These are phyloP conservation scores for Trichoderma endophyticum DNA, from an alignment of 2,329 filamentous ascomycete species.

Conservation along the genomic window DNA sequence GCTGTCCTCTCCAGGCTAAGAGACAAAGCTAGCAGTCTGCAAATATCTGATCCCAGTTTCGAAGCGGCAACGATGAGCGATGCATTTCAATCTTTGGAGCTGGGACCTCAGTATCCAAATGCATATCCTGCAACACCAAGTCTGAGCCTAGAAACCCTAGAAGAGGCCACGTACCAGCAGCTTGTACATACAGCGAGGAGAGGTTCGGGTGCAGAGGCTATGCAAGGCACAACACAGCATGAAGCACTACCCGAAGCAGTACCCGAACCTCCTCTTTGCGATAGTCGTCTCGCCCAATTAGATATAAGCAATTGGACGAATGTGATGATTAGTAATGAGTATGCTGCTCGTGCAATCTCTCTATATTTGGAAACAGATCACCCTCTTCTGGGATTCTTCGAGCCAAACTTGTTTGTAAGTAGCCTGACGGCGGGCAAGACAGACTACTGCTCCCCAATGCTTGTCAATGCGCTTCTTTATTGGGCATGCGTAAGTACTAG, in stretches of 20 bases:
- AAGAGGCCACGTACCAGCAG: not conserved
- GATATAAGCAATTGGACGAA: not conserved
- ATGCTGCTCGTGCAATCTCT: not conserved
- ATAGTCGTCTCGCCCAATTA: not conserved
- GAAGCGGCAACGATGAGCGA: not conserved
- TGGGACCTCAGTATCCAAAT: not conserved
- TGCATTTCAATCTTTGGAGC: not conserved
- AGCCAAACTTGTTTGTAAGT: too few species aligned
- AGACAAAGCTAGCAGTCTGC: not conserved
- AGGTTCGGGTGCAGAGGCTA: not conserved
- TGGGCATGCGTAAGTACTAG: not conserved
- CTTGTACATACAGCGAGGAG: not conserved
- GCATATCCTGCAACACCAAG: not conserved
- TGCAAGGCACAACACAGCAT: not conserved
- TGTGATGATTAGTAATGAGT: not conserved
- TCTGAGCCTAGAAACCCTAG: not conserved
- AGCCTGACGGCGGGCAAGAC: too few species aligned
- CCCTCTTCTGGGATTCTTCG: too few species aligned
- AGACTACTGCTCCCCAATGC: not conserved
- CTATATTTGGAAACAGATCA: not conserved
- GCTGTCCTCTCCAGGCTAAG: not conserved
- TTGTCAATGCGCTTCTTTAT: not conserved
- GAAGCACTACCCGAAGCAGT: not conserved
- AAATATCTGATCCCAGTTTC: not conserved
- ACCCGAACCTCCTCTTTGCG: not conserved